Conservation (phyloP, 148 eudicot genomes). For the Gaultheria prostrata region DNA sequence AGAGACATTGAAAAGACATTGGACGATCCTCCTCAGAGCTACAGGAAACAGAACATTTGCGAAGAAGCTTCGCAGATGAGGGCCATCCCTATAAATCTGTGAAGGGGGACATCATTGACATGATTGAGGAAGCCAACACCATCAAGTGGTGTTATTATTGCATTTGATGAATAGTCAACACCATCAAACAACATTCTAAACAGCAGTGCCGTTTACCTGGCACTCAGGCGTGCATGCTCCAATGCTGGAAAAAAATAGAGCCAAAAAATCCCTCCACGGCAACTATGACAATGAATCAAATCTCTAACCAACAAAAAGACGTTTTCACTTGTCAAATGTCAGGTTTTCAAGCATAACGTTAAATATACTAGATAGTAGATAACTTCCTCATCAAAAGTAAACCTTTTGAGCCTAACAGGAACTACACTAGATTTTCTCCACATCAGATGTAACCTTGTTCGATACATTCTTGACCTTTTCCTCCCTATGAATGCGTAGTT, state of each 20-base stretch:
- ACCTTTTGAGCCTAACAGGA: too few relatives aligned
- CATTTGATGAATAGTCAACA: neutral
- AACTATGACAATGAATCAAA: neutral
- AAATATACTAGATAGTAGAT: neutral
- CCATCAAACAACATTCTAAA: neutral
- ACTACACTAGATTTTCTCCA: too few relatives aligned
- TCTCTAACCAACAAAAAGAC: neutral
- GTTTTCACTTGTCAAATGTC: neutral
- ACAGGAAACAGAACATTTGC: neutral
- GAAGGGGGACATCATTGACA: neutral
- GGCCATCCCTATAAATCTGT: neutral
- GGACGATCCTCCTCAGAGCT: neutral
- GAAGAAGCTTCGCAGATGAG: neutral
- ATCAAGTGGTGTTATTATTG: neutral
- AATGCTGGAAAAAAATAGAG: neutral
- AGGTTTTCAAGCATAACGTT: neutral
- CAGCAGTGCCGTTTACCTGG: neutral
- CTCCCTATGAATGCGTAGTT: too few relatives aligned
- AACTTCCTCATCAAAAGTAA: neutral
- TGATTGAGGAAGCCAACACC: neutral
- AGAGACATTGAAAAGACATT: neutral
- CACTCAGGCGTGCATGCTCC: neutral
- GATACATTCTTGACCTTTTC: too few relatives aligned
- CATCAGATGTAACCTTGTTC: too few relatives aligned
- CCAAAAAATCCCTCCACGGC: neutral